Base-by-base conservation (phyloP, 2,329 filamentous ascomycete genomes). In the Alternaria gaisen region DNA sequence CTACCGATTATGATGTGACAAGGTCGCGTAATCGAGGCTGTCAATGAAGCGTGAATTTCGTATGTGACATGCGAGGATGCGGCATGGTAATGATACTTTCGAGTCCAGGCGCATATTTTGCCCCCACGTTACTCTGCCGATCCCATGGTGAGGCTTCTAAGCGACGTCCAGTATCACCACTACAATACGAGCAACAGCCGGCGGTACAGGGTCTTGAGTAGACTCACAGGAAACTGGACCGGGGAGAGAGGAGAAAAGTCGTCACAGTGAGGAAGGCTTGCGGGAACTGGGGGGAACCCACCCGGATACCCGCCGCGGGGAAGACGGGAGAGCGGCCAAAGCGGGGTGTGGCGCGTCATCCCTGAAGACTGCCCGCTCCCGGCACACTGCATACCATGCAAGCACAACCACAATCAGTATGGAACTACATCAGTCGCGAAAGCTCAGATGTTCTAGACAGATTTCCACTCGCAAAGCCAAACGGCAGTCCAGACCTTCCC, bases 311-410 rank as follows among this genome's bases (percentile, higher is more conserved):
- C 12, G 41, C 6, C 14, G 26, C 43, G 43, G 43, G 43, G 43
- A 46, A 46, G 43, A 28, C 43, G 24, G 24, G 18, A 46, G 43
- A 12, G 4, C 43, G 43, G 16, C n/a, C 43, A 12, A 46, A 46
- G 30, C 16, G 43, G 43, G 24, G 5, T 46, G 26, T 30, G 5
- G 26, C 43, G 24, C 16, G 24, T 3, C 28, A 30, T 30, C 28
- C 43, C 43, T 46, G 26, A 12, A 28, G 9, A 12, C n/a, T 28
- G 16, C 43, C 43, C 43, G 43, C 43, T 46, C 24, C 43, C 43
- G 9, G 43, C 43, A 46, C 43, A 46, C 18, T 46, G 24, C 43
- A 46, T 46, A n/a, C 26, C 43, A 46, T 46, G 43, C 43, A 46
- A 28, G 43, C 43, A 46, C 43, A 46, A 46, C 43, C 9, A 30